These are phyloP conservation scores for Saccharomyces pastorianus DNA, from an alignment of 1,139 yeast species.

Conservation along the genomic window DNA sequence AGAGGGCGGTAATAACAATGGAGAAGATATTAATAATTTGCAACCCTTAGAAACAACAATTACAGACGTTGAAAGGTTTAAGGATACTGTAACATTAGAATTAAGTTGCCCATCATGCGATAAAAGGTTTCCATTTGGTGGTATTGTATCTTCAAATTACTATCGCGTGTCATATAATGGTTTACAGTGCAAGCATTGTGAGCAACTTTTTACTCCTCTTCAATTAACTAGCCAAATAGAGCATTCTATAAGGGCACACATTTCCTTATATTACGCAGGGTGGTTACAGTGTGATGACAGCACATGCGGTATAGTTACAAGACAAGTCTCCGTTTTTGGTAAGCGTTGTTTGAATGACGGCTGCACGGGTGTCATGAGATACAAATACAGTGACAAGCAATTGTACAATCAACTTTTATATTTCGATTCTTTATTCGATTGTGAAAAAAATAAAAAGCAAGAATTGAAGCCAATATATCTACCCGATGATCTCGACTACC, in stretches of 20 bases:
- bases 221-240: conserved; percentile 69
- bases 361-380: conserved; percentile 81
- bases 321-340: conserved; percentile 87
- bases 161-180: conserved; percentile 62
- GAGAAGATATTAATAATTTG: conserved; percentile 40
- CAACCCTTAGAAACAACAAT: conserved; percentile 77
- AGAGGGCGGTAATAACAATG: conserved; percentile 35
- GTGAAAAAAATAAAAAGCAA: conserved; percentile 61
- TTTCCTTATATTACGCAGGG: conserved; percentile 73
- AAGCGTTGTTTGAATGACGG: conserved; percentile 59
- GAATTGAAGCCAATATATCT: conserved; percentile 43
- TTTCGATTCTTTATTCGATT: conserved; percentile 71
- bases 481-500: conserved; percentile 31
- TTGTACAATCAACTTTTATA: conserved; percentile 83
- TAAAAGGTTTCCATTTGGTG: conserved; percentile 57
- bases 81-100: conserved; percentile 48
- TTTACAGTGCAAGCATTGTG: conserved; percentile 59
- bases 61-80: conserved; percentile 75
- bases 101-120: conserved; percentile 61
- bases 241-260: conserved; percentile 54
- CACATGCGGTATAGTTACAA: conserved; percentile 71
- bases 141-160: conserved; percentile 54
- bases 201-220: conserved; percentile 42
- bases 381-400: conserved; percentile 67
- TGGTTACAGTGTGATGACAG: conserved; percentile 80